Evolutionary conservation across 495 filamentous ascomycete species (phyloP), one percentile per base, ranked within the genome.

Genomic region (Aspergillus cristatus): DNA sequence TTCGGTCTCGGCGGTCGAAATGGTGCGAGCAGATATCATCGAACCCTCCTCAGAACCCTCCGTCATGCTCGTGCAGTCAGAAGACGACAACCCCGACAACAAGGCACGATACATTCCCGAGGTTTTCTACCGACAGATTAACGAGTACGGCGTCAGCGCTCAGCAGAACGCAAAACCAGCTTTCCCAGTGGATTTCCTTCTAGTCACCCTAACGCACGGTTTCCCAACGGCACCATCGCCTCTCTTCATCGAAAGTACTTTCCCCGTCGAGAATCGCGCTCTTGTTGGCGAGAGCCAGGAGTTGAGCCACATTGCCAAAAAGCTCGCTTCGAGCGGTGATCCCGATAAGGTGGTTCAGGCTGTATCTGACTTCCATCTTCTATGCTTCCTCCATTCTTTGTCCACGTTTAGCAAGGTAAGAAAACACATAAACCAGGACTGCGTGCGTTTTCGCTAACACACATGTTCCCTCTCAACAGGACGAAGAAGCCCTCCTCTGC

Each of bases 131-230:
- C 79, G 91, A 32, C 75, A 79, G 38, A 88, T 95, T 52, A 97
- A 99, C 57, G 89, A 97, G 55, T 94, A 99, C 51, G 93, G 93
- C 6, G 84, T 81, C 37, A 94, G 84, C 51, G 91, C 97, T 2
- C 93, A 94, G 55, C 85, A 97, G 51, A 97, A 95, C 52, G 91
- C 93, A 18, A 96, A 95, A 52, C 91, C 93, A 2, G 75, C 80
- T 32, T 99, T 99, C 56, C 91, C 91, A 0, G 90, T 94, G 20
- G 93, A 97, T 50, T 99, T 96, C 57, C 73, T 99, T 20, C 77
- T 96, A 20, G 85, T 96, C 37, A 96, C 91, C 6, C 74, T 99
- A 29, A 99, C 91, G 6, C 90, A 99, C 54, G 91, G 93, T 28
- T 96, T 97, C 65, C 93, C 93, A 1, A 87, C 78, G 29, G 67